Evolutionary conservation across 2,329 filamentous ascomycete species (phyloP).

Genomic region (Fusarium duplospermum): DNA sequence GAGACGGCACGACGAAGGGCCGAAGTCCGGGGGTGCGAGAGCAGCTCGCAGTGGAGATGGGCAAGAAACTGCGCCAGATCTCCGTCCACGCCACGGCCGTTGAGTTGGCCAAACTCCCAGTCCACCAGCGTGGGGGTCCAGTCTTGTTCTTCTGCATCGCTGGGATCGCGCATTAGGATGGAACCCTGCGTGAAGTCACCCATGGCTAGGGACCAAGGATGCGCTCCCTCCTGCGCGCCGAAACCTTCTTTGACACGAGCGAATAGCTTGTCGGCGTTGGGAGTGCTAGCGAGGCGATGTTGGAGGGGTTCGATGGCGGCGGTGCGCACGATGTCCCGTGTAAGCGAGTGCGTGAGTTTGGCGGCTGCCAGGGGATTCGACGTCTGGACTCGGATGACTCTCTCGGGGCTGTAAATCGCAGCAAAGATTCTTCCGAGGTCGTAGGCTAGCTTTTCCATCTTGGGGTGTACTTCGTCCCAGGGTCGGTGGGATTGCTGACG

Average conservation of each 20-base stretch:
- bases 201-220: slow-evolving; percentile 17
- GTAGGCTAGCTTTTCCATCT: background rate
- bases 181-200: slow-evolving; percentile 35
- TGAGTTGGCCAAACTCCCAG: slow-evolving; percentile 34
- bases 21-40: slow-evolving; percentile 3
- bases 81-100: slow-evolving; percentile 33
- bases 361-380: slow-evolving; percentile 5
- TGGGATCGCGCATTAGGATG: slow-evolving; percentile 21
- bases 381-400: background rate
- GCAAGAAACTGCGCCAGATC: slow-evolving; percentile 38
- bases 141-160: background rate
- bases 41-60: slow-evolving; percentile 22
- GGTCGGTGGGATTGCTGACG: background rate
- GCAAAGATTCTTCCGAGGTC: background rate
- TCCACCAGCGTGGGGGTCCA: slow-evolving; percentile 29
- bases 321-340: slow-evolving; percentile 13
- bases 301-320: slow-evolving; percentile 27
- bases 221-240: background rate
- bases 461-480: background rate
- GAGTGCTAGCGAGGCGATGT: background rate
- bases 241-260: slow-evolving; percentile 19
- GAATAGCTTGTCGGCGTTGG: slow-evolving; percentile 16
- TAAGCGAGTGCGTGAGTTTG: slow-evolving; percentile 16
- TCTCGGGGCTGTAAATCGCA: background rate
- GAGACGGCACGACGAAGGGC: background rate